phyloP scores from a whole-genome alignment of 1,284 basidiomycete species.

The Pulchroboletus neoregius region DNA sequence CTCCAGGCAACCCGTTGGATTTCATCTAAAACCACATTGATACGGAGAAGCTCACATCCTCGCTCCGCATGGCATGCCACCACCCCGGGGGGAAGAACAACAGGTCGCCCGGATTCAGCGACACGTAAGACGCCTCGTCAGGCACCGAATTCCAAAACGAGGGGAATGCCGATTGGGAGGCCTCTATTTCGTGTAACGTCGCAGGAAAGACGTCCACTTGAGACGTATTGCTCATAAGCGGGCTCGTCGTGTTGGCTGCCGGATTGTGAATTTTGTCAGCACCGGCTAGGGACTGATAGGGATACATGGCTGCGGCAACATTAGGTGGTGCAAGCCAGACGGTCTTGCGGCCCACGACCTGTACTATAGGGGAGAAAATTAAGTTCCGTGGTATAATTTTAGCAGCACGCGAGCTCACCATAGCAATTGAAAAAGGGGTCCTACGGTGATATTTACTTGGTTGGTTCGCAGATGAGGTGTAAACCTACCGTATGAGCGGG shows the following conservation, averaged over 20 bases:
- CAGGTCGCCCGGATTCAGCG: slow-evolving; percentile 77
- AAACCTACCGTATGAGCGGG: slow-evolving; percentile 87
- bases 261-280: slow-evolving; percentile 34
- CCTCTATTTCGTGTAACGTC: slow-evolving; percentile 22
- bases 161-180: slow-evolving; percentile 33
- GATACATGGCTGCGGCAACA: slow-evolving; percentile 27
- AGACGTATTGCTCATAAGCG: slow-evolving; percentile 63
- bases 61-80: slow-evolving; percentile 91
- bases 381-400: slow-evolving; percentile 3
- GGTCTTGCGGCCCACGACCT: slow-evolving; percentile 84
- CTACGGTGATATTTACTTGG: slow-evolving; percentile 37
- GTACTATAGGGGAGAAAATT: slow-evolving; percentile 48
- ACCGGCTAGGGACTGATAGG: slow-evolving; percentile 12
- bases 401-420: slow-evolving; percentile 42
- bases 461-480: neutral
- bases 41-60: slow-evolving; percentile 71
- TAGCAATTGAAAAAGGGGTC: slow-evolving; percentile 95
- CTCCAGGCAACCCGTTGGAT: slow-evolving; percentile 25
- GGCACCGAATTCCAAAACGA: slow-evolving; percentile 58
- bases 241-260: slow-evolving; percentile 37
- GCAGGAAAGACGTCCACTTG: slow-evolving; percentile 61
- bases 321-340: slow-evolving; percentile 89
- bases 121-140: slow-evolving; percentile 61
- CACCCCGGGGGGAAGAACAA: slow-evolving; percentile 86
- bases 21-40: slow-evolving; percentile 74